Conservation (phyloP, 495 filamentous ascomycete species). For the Hypoxylon intermedium region DNA sequence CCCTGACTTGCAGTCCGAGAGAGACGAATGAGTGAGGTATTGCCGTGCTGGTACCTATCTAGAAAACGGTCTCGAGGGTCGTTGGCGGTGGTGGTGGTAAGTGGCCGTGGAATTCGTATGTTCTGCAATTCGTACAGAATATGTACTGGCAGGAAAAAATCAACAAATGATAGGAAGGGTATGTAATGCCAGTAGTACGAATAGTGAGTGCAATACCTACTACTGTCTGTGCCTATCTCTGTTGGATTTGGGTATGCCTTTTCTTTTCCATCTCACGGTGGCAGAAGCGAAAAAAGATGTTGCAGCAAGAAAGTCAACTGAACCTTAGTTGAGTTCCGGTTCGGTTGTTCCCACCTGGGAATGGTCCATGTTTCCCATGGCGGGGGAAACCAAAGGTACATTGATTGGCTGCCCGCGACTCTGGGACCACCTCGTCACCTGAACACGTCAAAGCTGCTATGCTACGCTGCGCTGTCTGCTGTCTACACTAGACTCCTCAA, state of each 20-base stretch:
- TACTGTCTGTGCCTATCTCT: not conserved
- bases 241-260: not conserved
- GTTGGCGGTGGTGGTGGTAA: not conserved
- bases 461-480: conserved; percentile 33
- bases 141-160: too few relatives aligned
- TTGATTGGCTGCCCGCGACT: conserved; percentile 32
- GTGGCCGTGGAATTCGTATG: not conserved
- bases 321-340: conserved; percentile 28
- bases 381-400: conserved; percentile 21
- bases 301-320: conserved; percentile 17
- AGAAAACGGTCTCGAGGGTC: not conserved
- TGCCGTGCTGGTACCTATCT: too few relatives aligned
- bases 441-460: conserved; percentile 36
- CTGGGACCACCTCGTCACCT: conserved; percentile 39
- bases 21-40: conserved; percentile 5
- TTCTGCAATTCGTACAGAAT: too few relatives aligned
- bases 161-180: not conserved
- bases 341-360: too few relatives aligned
- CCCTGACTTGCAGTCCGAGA: conserved; percentile 2
- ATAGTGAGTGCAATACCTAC: conserved; percentile 7
- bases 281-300: conserved; percentile 5
- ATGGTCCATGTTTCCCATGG: conserved; percentile 33
- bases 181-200: conserved; percentile 1
- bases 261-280: not conserved
- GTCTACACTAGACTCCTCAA: too few relatives aligned